These are phyloP conservation scores for Moricandia moricandioides DNA, from an alignment of 345 rosid genomes.

Conservation along the genomic window DNA sequence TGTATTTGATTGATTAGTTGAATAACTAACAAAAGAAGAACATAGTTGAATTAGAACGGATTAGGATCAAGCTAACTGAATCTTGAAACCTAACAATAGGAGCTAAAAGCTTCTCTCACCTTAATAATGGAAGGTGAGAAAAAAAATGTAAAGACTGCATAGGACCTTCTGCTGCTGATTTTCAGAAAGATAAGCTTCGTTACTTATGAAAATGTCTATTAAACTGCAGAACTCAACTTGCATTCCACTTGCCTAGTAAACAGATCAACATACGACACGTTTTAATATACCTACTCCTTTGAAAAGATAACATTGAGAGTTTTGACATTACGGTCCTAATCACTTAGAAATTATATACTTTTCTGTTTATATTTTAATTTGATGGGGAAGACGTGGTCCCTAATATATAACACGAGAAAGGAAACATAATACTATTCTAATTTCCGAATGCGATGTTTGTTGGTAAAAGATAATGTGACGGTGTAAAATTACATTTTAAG, in stretches of 20 bases:
- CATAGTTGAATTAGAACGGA: no score
- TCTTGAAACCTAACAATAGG: no score
- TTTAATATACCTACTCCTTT: not conserved
- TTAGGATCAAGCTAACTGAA: no score
- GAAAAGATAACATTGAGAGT: conserved; percentile 19
- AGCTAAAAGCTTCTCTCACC: no score
- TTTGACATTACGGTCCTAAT: conserved; percentile 7
- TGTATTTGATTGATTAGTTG: no score
- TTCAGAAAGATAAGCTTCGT: conserved; percentile 20
- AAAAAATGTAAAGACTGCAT: conserved; percentile 15
- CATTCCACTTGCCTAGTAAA: conserved; percentile 3
- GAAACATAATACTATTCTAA: not conserved
- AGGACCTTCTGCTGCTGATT: conserved; percentile 6
- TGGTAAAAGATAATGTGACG: no score
- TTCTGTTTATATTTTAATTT: not conserved
- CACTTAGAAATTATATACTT: not conserved
- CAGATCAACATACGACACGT: conserved; percentile 14
- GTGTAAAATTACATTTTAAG: no score
- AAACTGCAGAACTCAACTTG: conserved; percentile 20
- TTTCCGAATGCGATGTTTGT: no score
- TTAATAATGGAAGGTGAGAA: not conserved
- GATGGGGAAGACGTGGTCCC: not conserved
- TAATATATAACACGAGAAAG: not conserved
- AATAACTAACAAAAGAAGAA: no score
- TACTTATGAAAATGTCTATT: not conserved